A percentile compares a stretch with the other conserved stretches of the same genome.
These are phyloP conservation scores for Salix caprea DNA, from an alignment of 345 rosid species.

Conservation along the genomic window DNA sequence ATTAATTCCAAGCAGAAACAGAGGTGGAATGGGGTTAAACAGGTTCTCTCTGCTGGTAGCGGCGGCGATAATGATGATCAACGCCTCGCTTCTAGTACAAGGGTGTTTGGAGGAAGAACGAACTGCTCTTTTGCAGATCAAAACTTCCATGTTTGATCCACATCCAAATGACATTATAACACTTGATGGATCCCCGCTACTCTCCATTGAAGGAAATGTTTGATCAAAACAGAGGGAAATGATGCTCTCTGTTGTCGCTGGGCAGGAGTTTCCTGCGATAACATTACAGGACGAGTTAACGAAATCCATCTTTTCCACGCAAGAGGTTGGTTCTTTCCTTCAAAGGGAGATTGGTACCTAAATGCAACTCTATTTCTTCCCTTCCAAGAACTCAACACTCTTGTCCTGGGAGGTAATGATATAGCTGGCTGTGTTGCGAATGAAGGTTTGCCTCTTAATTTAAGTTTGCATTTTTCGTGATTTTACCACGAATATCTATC, in stretches of 20 bases:
- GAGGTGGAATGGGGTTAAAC: background rate
- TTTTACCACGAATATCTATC: too few species aligned
- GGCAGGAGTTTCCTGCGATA: background rate
- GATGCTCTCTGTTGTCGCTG: background rate
- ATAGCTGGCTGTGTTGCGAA: background rate
- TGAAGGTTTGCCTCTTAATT: background rate
- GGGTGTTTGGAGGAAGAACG: background rate
- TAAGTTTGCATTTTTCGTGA: background rate
- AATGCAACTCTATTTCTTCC: constrained; percentile 10
- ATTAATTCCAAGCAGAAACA: too few species aligned
- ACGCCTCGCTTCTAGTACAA: background rate
- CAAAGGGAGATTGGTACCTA: background rate
- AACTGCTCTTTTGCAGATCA: background rate
- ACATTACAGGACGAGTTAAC: background rate
- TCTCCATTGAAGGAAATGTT: too few species aligned
- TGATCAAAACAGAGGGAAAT: too few species aligned
- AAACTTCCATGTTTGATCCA: background rate
- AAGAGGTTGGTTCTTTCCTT: background rate
- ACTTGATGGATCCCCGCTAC: too few species aligned
- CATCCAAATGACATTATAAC: too few species aligned
- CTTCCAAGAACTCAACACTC: background rate
- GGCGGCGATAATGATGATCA: background rate
- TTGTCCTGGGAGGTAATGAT: rapidly evolving
- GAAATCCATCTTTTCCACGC: rapidly evolving
- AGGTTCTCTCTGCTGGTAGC: background rate